Conservation (phyloP, 2,329 filamentous ascomycete genomes). For the Tricladium varicosporioides region DNA sequence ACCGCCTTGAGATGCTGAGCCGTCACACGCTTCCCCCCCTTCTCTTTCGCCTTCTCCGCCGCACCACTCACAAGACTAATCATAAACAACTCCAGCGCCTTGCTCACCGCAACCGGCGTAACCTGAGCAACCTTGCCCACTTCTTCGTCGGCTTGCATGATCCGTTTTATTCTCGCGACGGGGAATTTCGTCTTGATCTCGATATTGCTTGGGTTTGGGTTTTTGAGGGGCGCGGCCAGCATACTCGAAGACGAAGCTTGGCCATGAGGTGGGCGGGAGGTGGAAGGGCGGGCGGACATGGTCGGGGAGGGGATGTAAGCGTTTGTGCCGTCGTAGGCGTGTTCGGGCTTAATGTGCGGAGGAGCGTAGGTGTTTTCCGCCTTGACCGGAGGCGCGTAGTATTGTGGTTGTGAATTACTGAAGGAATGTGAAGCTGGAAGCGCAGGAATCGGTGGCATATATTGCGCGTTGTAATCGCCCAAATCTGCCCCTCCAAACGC, state of each 20-base stretch:
- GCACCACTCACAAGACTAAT: constrained; percentile 87
- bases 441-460: constrained; percentile 32
- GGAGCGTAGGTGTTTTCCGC: constrained; percentile 5
- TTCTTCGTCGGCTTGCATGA: constrained; percentile 99
- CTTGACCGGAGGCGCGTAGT: constrained; percentile 3
- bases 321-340: constrained; percentile 5
- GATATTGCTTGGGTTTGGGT: constrained; percentile 44
- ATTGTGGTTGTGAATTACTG: constrained; percentile 4
- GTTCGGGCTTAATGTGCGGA: constrained; percentile 18
- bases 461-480: constrained; percentile 19
- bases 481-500: constrained; percentile 15
- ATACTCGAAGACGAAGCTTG: constrained; percentile 8
- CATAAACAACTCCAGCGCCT: constrained; percentile 97
- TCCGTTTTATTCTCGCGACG: constrained; percentile 94
- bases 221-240: constrained; percentile 41
- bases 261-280: constrained; percentile 9
- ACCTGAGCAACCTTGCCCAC: constrained; percentile 98
- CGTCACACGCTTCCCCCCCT: constrained; percentile 85
- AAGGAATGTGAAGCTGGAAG: constrained; percentile 27
- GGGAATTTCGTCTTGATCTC: constrained; percentile 93
- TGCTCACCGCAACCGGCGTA: constrained; percentile 90
- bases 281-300: constrained; percentile 17
- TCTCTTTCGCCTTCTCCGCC: constrained; percentile 76
- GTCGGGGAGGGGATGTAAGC: not conserved
- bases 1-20: constrained; percentile 90